These are phyloP conservation scores for Metarhizium sp. DNA, from an alignment of 2,329 filamentous ascomycete species.

Conservation along the genomic window DNA sequence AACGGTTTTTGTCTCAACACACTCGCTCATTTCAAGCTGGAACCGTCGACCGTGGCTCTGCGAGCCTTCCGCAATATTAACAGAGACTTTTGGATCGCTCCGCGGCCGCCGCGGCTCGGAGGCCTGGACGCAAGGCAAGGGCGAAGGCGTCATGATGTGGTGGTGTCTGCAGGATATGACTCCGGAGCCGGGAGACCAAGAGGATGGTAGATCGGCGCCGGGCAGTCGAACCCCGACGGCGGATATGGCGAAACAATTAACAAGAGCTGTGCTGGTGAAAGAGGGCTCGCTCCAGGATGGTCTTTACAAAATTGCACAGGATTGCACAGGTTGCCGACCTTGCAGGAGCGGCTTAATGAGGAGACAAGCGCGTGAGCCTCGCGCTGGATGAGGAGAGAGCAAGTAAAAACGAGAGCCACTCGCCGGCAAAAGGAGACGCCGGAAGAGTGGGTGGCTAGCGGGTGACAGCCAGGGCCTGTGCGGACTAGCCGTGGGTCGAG, in stretches of 20 bases:
- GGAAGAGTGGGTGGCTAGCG: conserved; percentile 2
- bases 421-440: conserved; percentile 5
- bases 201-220: conserved; percentile 1
- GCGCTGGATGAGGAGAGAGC: conserved; percentile 7
- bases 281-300: background rate
- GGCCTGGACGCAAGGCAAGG: conserved; percentile 23
- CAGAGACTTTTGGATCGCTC: conserved; percentile 32
- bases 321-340: conserved; percentile 1
- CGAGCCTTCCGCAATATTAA: conserved; percentile 35
- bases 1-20: conserved; percentile 61
- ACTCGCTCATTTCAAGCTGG: conserved; percentile 53
- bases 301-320: background rate
- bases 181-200: conserved; percentile 7
- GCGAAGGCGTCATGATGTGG: conserved; percentile 28
- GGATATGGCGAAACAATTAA: background rate
- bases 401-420: background rate
- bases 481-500: background rate
- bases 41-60: conserved; percentile 26
- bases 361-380: conserved; percentile 9
- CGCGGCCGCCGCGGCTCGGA: conserved; percentile 25
- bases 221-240: conserved; percentile 2
- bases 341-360: conserved; percentile 1
- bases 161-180: conserved; percentile 3
- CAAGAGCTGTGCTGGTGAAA: background rate
- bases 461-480: conserved; percentile 1